Evolutionary conservation across 257 asterid species (phyloP), one percentile per base, ranked within the genome.

Genomic region (Cruciata laevipes): DNA sequence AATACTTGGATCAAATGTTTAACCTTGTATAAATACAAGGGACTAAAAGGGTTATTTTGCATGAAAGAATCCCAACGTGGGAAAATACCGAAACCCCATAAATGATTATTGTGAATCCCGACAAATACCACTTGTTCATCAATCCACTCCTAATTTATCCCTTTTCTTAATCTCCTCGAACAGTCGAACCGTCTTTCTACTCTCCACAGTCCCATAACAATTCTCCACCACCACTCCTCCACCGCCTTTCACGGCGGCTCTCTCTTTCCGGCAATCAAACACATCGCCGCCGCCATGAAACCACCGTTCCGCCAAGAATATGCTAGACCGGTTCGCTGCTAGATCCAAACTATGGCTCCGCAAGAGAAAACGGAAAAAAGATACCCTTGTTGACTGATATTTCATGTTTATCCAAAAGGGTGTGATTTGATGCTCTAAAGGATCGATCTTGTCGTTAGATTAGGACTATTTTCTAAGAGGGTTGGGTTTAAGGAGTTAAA

Each of bases 311-410:
- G 35, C 27, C 70, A 37, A 69, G 85, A 79, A 69, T 17, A 84
- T 87, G 95, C 65, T 79, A 76, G 81, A 76, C 75, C 81, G 80
- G 3, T 80, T 69, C 73, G 67, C 73, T 67, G 51, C 79, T 59
- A 81, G 75, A 72, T 72, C 87, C 68, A 74, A 74, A 68, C 76
- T 71, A 53, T 79, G 83, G 86, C 76, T 75, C 75, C 90, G 80
- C 80, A 82, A 84, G 77, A 82, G 85, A 68, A 78, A 81, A 74
- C 81, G 76, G 78, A 74, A 81, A 81, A 83, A 69, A 21, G 6
- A 21, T 12, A 18, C 37, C 53, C 38, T 59, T 63, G 30, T 59
- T 63, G 30, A 13, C 63, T 7, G 35, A n/a, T 32, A 31, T 59
- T 70, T 49, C 2, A 4, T 42, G 9, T 8, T 5, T 60, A 1